These are phyloP conservation scores for Periconia macrospinosa DNA, from an alignment of 2,329 filamentous ascomycete genomes.

Conservation along the genomic window DNA sequence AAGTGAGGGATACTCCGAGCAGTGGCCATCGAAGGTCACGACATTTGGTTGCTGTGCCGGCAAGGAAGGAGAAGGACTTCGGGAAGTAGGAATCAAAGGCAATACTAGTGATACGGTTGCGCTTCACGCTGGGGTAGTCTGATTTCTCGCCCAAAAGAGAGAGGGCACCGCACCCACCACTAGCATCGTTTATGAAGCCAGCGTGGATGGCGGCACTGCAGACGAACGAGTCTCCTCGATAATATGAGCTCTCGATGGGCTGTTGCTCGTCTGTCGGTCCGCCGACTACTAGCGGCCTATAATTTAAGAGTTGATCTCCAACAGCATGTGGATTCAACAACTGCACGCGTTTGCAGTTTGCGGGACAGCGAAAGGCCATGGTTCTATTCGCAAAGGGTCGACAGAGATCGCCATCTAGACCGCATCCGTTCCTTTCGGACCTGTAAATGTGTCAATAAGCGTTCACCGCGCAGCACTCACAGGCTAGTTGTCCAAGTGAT, in stretches of 20 bases:
- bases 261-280: constrained; percentile 49
- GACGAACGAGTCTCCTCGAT: constrained; percentile 87
- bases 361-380: constrained; percentile 75
- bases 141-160: constrained; percentile 69
- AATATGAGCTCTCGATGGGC: constrained; percentile 58
- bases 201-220: constrained; percentile 84
- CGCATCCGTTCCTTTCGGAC: constrained; percentile 68
- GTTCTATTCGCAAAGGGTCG: constrained; percentile 72
- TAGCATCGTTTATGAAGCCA: constrained; percentile 70
- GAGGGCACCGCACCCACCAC: constrained; percentile 82
- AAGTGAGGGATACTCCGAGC: constrained; percentile 77
- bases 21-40: constrained; percentile 82
- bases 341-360: constrained; percentile 67
- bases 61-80: constrained; percentile 76
- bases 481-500: neutral
- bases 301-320: constrained; percentile 65
- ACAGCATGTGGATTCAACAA: constrained; percentile 75
- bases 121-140: constrained; percentile 64
- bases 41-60: constrained; percentile 66
- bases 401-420: constrained; percentile 73
- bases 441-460: constrained; percentile 13
- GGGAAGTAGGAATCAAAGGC: constrained; percentile 89
- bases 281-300: constrained; percentile 58
- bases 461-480: constrained; percentile 10
- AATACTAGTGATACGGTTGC: constrained; percentile 75